Conservation (phyloP, 2,329 filamentous ascomycete genomes). For the Fusarium caatingaense region DNA sequence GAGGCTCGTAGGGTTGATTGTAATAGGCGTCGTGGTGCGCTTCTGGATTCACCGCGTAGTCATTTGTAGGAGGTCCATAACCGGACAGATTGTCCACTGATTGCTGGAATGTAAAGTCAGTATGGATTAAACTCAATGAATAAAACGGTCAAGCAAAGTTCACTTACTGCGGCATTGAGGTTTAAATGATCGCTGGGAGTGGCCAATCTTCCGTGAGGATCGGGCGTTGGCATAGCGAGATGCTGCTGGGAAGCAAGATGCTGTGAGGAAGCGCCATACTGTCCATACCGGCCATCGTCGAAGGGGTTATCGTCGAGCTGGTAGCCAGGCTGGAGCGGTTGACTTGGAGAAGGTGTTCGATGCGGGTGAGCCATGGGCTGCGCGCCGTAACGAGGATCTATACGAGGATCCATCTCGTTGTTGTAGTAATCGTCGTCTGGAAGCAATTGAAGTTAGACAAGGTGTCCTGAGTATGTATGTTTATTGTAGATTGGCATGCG, state of each 20-base stretch:
- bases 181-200: slow-evolving; percentile 81
- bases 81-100: slow-evolving; percentile 63
- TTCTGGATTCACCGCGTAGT: slow-evolving; percentile 84
- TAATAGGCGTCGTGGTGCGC: slow-evolving; percentile 63
- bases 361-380: slow-evolving; percentile 47
- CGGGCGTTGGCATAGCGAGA: slow-evolving; percentile 47
- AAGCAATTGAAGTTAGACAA: slow-evolving; percentile 38
- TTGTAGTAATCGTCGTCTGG: slow-evolving; percentile 71
- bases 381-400: slow-evolving; percentile 57
- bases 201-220: slow-evolving; percentile 53
- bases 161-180: slow-evolving; percentile 84
- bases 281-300: slow-evolving; percentile 78
- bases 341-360: slow-evolving; percentile 79
- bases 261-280: slow-evolving; percentile 40
- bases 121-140: neutral
- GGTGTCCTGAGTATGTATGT: slow-evolving; percentile 5
- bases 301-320: slow-evolving; percentile 79
- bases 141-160: neutral
- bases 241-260: slow-evolving; percentile 42
- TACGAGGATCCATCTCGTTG: slow-evolving; percentile 64
- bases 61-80: slow-evolving; percentile 60
- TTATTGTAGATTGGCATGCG: slow-evolving; percentile 17
- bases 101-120: slow-evolving; percentile 53
- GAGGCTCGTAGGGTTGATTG: slow-evolving; percentile 30
- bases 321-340: slow-evolving; percentile 79